Conservation (phyloP, 768 basidiomycete genomes). For the Serpula lacrymans region DNA sequence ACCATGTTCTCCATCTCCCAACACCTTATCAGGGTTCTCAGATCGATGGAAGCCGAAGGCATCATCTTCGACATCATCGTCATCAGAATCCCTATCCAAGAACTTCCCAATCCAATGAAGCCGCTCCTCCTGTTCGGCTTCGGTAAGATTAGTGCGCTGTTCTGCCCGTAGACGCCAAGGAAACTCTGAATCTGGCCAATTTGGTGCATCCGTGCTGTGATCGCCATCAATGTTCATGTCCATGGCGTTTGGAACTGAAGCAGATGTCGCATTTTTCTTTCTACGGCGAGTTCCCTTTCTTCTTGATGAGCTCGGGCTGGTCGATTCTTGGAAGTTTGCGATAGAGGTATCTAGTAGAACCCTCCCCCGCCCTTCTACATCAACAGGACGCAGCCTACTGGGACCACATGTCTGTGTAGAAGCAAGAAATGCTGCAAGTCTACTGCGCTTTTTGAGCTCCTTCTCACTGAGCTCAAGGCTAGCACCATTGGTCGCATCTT, state of each 20-base stretch:
- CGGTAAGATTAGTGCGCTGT: slow-evolving; percentile 48
- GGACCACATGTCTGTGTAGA: no score
- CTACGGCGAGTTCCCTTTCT: slow-evolving; percentile 48
- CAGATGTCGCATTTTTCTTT: slow-evolving; percentile 38
- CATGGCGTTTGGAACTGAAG: slow-evolving; percentile 13
- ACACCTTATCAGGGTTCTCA: slow-evolving; percentile 12
- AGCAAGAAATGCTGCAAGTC: slow-evolving; percentile 65
- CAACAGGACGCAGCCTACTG: slow-evolving; percentile 63
- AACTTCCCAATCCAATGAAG: slow-evolving; percentile 67
- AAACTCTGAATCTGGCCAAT: slow-evolving; percentile 78
- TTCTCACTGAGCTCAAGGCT: slow-evolving; percentile 40
- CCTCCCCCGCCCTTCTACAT: slow-evolving; percentile 66
- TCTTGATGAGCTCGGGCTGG: slow-evolving; percentile 29
- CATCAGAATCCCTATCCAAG: slow-evolving; percentile 69
- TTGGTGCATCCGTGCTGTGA: slow-evolving; percentile 46
- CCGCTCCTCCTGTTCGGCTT: slow-evolving; percentile 56
- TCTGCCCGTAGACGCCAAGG: slow-evolving; percentile 70
- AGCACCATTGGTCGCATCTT: slow-evolving; percentile 10
- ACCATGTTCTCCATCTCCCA: slow-evolving; percentile 63
- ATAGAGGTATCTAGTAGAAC: slow-evolving; percentile 59
- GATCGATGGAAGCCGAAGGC: slow-evolving; percentile 5
- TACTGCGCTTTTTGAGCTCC: slow-evolving; percentile 62
- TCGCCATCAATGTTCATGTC: slow-evolving; percentile 18
- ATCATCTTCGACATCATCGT: slow-evolving; percentile 34
- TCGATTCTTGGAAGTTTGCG: slow-evolving; percentile 29